Base-by-base conservation (phyloP, 129 eudicot genomes). In the Artemisia annua region DNA sequence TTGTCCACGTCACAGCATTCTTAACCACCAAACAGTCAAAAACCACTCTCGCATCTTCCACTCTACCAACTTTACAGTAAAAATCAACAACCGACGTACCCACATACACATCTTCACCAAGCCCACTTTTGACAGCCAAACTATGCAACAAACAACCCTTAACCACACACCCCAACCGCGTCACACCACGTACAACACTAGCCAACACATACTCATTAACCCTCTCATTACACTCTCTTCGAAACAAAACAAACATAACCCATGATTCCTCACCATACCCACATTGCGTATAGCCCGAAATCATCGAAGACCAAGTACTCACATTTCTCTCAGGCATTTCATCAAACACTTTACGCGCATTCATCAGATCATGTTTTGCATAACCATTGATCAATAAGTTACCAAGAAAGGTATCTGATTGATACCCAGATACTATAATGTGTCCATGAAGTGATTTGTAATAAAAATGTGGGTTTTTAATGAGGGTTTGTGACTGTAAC, bases 131-230 rank as follows among this genome's bases (percentile, higher is more conserved):
- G 58, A 82, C 70, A 30, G 56, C 81, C 73, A 82, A 80, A 82
- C 78, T 5, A 80, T 86, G 92, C 83, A 89, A 70, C 30, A 77
- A 73, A 59, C 16, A 32, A 1, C 87, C 96, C 44, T 19, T 69
- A 16, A 30, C 70, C 61, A 16, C 81, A 64, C 77, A 72, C 63
- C 64, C 72, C 63, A 86, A 66, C 17, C 57, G 84, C 0, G 84
- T 67, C 35, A 82, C 83, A 63, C 82, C 62, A 10, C 89, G 81
- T 54, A 89, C 43, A 69, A 84, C 85, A 75, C 86, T 86, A 54
- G 89, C 92, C 44, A 86, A 75, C 52, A 86, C 74, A 73, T 69
- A 89, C 84, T 86, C 96, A 75, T 86, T 89, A 14, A 85, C 75
- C 14, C 55, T 75, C 67, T 86, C 89, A 15, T 69, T 11, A 20